These are phyloP conservation scores for Fusarium decemcellulare DNA, from an alignment of 2,329 filamentous ascomycete genomes.

Conservation along the genomic window DNA sequence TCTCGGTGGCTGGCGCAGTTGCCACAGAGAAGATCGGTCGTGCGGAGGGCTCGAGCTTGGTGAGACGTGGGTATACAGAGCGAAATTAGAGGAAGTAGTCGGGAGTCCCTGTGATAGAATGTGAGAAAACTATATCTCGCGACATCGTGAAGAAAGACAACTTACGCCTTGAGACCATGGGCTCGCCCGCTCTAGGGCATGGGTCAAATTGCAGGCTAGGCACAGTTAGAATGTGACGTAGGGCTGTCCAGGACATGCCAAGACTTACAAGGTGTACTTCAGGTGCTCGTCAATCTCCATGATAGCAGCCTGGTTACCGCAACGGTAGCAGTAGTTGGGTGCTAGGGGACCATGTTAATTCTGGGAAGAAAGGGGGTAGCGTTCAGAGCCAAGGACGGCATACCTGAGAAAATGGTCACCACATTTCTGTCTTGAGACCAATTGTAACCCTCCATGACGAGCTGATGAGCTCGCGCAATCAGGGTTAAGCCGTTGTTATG, in stretches of 20 bases:
- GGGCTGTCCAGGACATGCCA: not conserved
- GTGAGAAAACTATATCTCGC: constrained; percentile 34
- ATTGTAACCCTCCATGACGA: constrained; percentile 99
- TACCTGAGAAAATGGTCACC: constrained; percentile 98
- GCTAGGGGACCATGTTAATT: constrained; percentile 59
- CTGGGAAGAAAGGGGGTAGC: not conserved
- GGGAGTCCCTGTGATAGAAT: constrained; percentile 74
- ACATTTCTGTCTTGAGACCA: constrained; percentile 99
- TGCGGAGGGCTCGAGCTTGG: constrained; percentile 40
- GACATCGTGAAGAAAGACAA: constrained; percentile 23
- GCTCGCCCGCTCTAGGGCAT: constrained; percentile 96
- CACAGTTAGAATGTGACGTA: constrained; percentile 44
- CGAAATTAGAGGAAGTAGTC: constrained; percentile 94
- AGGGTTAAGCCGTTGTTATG: constrained; percentile 98
- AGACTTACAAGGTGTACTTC: constrained; percentile 97
- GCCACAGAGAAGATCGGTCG: constrained; percentile 30
- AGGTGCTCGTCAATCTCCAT: constrained; percentile 99
- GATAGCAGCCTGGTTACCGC: constrained; percentile 99
- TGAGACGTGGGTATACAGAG: constrained; percentile 46
- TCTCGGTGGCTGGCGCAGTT: constrained; percentile 32
- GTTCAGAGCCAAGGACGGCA: constrained; percentile 24
- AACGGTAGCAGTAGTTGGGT: constrained; percentile 98
- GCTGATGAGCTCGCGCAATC: constrained; percentile 95
- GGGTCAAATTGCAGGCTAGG: constrained; percentile 97
- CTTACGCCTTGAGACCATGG: constrained; percentile 95